Percentiles rank a stretch among this genome's conserved stretches.
phyloP scores from a whole-genome alignment of 2,329 filamentous ascomycete genomes.

The Calonectria pseudoreteaudii region DNA sequence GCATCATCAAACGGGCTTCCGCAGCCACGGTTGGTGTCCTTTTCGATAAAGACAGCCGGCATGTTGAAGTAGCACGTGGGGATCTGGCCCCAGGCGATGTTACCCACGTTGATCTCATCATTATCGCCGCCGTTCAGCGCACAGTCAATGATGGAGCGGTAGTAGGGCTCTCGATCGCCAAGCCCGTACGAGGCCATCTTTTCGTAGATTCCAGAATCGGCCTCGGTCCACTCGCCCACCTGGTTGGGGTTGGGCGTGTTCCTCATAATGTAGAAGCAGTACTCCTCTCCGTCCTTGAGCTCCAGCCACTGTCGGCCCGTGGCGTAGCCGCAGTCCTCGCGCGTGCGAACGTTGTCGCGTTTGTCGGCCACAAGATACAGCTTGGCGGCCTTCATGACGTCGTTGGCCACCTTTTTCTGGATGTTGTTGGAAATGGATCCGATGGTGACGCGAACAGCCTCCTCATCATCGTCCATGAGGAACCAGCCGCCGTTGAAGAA shows the following conservation, averaged over 20 bases:
- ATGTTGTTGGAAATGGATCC: conserved; percentile 18
- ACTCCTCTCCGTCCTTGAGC: conserved; percentile 20
- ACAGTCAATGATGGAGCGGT: conserved; percentile 1
- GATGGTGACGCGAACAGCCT: conserved; percentile 4
- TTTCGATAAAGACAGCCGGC: not conserved
- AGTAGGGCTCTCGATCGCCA: conserved; percentile 23
- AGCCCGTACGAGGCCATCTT: conserved; percentile 32
- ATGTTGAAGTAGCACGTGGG: not conserved
- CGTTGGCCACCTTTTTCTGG: conserved; percentile 34
- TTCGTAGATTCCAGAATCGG: conserved; percentile 14
- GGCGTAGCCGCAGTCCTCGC: conserved; percentile 1
- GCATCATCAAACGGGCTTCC: not conserved
- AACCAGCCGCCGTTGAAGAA: conserved; percentile 3
- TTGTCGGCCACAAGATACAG: conserved; percentile 31
- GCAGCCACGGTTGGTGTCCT: not conserved
- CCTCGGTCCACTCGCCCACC: conserved; percentile 21
- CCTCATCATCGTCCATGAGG: conserved; percentile 13
- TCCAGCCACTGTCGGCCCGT: conserved; percentile 32
- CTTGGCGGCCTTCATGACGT: conserved; percentile 31
- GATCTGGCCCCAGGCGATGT: not conserved
- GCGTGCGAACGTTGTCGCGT: not conserved
- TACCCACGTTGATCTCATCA: not conserved
- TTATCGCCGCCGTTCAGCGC: not conserved
- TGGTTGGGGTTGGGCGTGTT: not conserved
- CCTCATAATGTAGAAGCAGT: conserved; percentile 35